Conservation (phyloP, 169 alveolate species). For the Plasmodium relictum region DNA sequence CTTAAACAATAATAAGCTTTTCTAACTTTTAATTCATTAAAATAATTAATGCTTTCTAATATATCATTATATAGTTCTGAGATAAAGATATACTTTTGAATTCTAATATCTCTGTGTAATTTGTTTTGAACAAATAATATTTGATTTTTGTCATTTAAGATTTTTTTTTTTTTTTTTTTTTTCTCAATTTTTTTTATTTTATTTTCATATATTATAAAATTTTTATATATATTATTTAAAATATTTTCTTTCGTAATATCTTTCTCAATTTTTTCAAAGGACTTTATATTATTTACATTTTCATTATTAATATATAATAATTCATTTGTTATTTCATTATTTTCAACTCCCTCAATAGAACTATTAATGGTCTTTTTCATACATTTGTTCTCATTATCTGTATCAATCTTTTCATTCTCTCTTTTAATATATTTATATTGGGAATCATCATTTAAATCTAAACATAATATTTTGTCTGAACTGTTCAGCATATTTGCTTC, state of each 20-base stretch:
- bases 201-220: slow-evolving; percentile 57
- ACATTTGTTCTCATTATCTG: neutral
- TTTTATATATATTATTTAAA: slow-evolving; percentile 31
- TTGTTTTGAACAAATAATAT: slow-evolving; percentile 6
- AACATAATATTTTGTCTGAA: neutral
- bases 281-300: neutral
- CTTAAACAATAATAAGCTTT: slow-evolving; percentile 26
- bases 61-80: slow-evolving; percentile 51
- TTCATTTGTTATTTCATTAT: neutral
- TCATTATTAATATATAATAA: neutral
- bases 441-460: neutral
- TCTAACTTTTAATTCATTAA: slow-evolving; percentile 26
- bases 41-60: slow-evolving; percentile 33
- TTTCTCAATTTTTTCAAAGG: neutral
- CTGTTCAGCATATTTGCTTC: neutral
- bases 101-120: slow-evolving; percentile 6
- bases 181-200: slow-evolving; percentile 34
- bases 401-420: neutral
- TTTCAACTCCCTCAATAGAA: no score
- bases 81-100: slow-evolving; percentile 16
- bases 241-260: neutral
- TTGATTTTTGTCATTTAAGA: slow-evolving; percentile 4
- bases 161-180: slow-evolving; percentile 22
- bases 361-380: neutral
- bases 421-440: neutral